Evolutionary conservation across 495 filamentous ascomycete genomes (phyloP), one percentile per base, ranked within the genome.

Genomic region (Astrothelium macrocarpum): DNA sequence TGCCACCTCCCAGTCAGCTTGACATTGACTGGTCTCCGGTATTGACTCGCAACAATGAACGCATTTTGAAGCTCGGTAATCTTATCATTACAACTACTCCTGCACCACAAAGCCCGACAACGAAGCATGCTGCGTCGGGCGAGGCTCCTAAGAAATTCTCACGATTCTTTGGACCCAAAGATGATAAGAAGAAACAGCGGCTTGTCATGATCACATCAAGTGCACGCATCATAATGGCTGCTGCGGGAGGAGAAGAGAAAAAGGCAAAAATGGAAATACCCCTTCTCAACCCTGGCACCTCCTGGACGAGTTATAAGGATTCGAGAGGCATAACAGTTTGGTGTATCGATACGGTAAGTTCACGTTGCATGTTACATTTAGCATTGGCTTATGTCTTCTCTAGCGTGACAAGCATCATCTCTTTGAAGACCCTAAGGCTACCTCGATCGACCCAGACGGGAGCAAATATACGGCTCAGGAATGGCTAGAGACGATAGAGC

Each of bases 21-120:
- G 95, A 99, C 74, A 96, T 99, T 63, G 95, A 97, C 75, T 99
- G 95, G 95, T 97, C 93, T 1, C 95, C 95, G 10, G 95, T 99
- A 2, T 76, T 99, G 61, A 96, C 89, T 32, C 87, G 84, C 62
- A 84, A 82, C 63, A 96, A 97, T 70, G 95, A 99, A 77, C 82
- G 95, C 59, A 99, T 99, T 62, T 73, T 99, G 64, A 96, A 95
- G 71, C 80, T 99, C 28, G 95, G 95, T 2, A 95, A 97, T 68
- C 75, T 95, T 60, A 81, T 90, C 69, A 91, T 97, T 11, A 77
- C 87, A 65, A 87, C 90, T 2, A 82, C 89, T 2, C 89, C 90
- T 39, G 78, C 77, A 71, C 85, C 79, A 32, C 85, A 83, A 66
- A 86, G 84, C 61, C 87, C 89, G 10, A 84, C 82, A 59, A 83